A percentile compares a stretch with the other conserved stretches of the same genome.
These are phyloP conservation scores for Panellus pusillus DNA, from an alignment of 768 basidiomycete genomes.

Conservation along the genomic window DNA sequence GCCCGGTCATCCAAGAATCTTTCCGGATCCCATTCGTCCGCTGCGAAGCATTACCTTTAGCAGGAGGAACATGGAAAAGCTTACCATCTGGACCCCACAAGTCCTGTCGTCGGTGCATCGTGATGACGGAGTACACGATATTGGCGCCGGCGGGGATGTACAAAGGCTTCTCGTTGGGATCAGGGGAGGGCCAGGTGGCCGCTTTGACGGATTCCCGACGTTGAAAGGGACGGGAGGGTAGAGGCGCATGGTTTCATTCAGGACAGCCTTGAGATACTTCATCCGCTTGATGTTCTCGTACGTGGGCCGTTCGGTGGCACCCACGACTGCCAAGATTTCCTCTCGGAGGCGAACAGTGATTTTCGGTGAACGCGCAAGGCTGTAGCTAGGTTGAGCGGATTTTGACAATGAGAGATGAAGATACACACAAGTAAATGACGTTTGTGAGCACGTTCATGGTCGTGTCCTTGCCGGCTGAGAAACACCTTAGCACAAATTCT, in stretches of 20 bases:
- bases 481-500: neutral
- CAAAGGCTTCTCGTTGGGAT: constrained; percentile 27
- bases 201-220: constrained; percentile 30
- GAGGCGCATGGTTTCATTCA: constrained; percentile 55
- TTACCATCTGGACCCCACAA: constrained; percentile 49
- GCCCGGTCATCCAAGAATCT: constrained; percentile 49
- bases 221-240: constrained; percentile 43
- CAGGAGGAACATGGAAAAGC: constrained; percentile 21
- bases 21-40: constrained; percentile 50
- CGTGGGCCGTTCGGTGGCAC: constrained; percentile 42
- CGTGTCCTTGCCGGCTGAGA: constrained; percentile 11
- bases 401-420: too few species aligned
- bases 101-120: constrained; percentile 40
- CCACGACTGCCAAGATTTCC: constrained; percentile 49
- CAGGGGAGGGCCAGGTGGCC: constrained; percentile 28
- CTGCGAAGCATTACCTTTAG: constrained; percentile 51
- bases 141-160: constrained; percentile 32
- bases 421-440: constrained; percentile 32
- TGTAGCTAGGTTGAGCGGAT: neutral
- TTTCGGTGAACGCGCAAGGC: constrained; percentile 36
- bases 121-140: constrained; percentile 30
- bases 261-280: constrained; percentile 59
- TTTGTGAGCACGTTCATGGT: constrained; percentile 35
- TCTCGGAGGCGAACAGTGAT: constrained; percentile 45
- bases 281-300: constrained; percentile 55